These are phyloP conservation scores for Salix dunnii DNA, from an alignment of 345 rosid species.

Conservation along the genomic window DNA sequence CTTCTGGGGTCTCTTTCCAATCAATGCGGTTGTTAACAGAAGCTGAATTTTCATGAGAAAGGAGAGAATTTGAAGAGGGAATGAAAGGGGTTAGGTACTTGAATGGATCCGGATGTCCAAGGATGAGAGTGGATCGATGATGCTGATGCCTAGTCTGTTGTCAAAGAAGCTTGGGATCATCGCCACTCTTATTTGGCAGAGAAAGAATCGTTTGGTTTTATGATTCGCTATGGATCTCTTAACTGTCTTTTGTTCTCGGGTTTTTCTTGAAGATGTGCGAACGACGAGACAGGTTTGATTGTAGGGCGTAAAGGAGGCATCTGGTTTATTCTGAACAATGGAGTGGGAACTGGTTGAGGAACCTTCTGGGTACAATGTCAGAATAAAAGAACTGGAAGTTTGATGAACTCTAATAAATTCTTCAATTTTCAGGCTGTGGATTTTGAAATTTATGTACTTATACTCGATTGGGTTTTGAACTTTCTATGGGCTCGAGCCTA, in stretches of 20 bases:
- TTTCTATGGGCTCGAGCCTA: background rate
- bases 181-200: background rate
- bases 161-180: conserved; percentile 8
- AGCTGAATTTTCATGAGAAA: background rate
- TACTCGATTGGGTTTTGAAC: background rate
- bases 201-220: background rate
- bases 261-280: background rate
- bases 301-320: background rate
- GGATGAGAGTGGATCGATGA: conserved; percentile 15
- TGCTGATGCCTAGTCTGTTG: background rate
- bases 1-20: conserved; percentile 17
- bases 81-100: background rate
- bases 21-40: conserved; percentile 4
- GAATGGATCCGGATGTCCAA: background rate
- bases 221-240: background rate
- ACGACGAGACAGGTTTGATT: background rate
- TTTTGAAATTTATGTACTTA: background rate
- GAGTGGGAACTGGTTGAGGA: background rate
- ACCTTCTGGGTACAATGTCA: background rate
- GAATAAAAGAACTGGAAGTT: background rate
- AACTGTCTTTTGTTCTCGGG: background rate
- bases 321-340: background rate
- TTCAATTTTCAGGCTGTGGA: background rate
- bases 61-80: background rate
- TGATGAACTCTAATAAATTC: background rate